phyloP scores from a whole-genome alignment of 441 rosid species.

The Francoa sonchifolia region DNA sequence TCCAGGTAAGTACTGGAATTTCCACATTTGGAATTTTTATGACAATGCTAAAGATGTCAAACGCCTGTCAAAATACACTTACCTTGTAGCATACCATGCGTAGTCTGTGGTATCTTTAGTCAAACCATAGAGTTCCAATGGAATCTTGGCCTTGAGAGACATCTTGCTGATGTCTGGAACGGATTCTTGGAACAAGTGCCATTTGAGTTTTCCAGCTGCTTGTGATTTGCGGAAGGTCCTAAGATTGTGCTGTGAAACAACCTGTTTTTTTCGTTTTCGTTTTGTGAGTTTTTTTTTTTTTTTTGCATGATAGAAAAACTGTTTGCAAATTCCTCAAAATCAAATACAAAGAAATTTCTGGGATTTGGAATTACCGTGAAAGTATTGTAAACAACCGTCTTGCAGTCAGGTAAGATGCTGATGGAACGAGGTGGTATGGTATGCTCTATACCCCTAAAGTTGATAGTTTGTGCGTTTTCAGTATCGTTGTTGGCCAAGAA shows the following conservation, averaged over 20 bases:
- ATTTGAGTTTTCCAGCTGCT: slow-evolving; percentile 28
- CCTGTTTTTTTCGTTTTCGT: too few species aligned
- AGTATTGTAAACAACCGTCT: slow-evolving; percentile 84
- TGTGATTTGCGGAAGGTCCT: slow-evolving; percentile 37
- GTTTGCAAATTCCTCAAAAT: background rate
- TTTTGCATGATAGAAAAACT: too few species aligned
- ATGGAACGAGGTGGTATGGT: slow-evolving; percentile 97
- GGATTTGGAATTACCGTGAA: too few species aligned
- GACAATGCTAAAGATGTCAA: too few species aligned
- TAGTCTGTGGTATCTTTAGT: slow-evolving; percentile 64
- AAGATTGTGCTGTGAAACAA: slow-evolving; percentile 58
- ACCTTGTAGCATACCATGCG: slow-evolving; percentile 65
- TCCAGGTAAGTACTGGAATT: too few species aligned
- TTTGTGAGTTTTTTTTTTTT: too few species aligned
- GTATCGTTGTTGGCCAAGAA: slow-evolving; percentile 60
- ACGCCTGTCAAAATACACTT: too few species aligned
- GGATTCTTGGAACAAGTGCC: slow-evolving; percentile 36
- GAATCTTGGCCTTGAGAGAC: slow-evolving; percentile 6
- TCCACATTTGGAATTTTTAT: too few species aligned
- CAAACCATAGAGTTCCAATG: slow-evolving; percentile 45
- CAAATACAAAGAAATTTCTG: too few species aligned
- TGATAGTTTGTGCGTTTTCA: slow-evolving; percentile 14
- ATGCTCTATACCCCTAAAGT: slow-evolving; percentile 37
- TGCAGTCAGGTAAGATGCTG: slow-evolving; percentile 94
- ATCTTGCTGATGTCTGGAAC: slow-evolving; percentile 20